Conservation (phyloP, 345 rosid species). For the Sapria himalayana region DNA sequence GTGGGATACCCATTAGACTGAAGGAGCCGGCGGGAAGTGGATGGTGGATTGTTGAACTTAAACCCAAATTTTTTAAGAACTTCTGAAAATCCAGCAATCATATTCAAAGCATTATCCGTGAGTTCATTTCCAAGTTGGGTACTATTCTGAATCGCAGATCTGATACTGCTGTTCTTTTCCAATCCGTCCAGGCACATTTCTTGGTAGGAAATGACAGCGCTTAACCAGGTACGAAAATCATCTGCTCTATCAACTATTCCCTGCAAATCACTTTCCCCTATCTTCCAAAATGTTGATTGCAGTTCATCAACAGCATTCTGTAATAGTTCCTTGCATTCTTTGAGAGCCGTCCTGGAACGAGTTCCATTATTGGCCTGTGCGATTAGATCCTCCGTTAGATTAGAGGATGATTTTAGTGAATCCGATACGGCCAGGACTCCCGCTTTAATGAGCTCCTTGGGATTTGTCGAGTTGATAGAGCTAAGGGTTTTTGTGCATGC, state of each 20-base stretch:
- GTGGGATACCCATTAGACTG: slow-evolving; percentile 20
- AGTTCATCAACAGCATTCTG: slow-evolving; percentile 21
- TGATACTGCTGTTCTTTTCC: slow-evolving; percentile 7
- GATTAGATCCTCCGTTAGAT: slow-evolving; percentile 13
- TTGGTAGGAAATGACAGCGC: slow-evolving; percentile 37
- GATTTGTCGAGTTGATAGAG: slow-evolving; percentile 17
- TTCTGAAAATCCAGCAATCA: slow-evolving; percentile 15
- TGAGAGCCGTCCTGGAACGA: slow-evolving; percentile 21
- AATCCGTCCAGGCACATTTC: slow-evolving; percentile 37
- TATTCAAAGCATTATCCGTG: slow-evolving; percentile 37
- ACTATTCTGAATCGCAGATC: slow-evolving; percentile 11
- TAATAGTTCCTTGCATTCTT: slow-evolving; percentile 27
- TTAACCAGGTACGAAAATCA: slow-evolving; percentile 30
- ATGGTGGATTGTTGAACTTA: slow-evolving; percentile 13
- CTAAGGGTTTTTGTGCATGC: slow-evolving; percentile 29
- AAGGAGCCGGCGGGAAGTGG: slow-evolving; percentile 23
- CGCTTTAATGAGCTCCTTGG: slow-evolving; percentile 24
- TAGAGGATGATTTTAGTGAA: slow-evolving; percentile 15
- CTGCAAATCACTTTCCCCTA: slow-evolving; percentile 15
- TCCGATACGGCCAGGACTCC: slow-evolving; percentile 21
- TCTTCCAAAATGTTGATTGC: slow-evolving; percentile 17
- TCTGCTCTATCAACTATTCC: slow-evolving; percentile 7
- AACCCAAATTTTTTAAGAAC: slow-evolving; percentile 11
- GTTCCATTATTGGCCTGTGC: not conserved
- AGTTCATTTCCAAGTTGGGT: slow-evolving; percentile 11